Evolutionary conservation across 192 early-diverging fungal genomes (phyloP).

Genomic region (Blastocladiella britannica): DNA sequence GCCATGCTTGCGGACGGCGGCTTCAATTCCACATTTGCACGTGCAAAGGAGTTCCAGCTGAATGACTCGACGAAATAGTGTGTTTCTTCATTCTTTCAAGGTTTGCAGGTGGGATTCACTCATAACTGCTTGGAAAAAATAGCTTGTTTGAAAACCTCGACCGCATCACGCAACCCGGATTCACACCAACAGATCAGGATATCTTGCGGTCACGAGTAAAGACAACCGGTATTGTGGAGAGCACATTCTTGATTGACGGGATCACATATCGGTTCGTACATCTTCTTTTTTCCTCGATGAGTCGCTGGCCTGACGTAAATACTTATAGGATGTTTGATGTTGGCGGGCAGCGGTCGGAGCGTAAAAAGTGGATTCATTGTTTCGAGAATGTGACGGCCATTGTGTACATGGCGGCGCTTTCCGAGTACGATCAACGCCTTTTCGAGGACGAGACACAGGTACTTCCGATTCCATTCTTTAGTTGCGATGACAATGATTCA

Average conservation of each 20-base stretch:
- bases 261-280: slow-evolving; percentile 43
- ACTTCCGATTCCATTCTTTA: slow-evolving; percentile 3
- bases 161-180: slow-evolving; percentile 57
- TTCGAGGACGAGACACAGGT: slow-evolving; percentile 89
- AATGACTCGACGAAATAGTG: slow-evolving; percentile 92
- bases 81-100: slow-evolving; percentile 6
- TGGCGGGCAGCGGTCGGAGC: slow-evolving; percentile 90
- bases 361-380: slow-evolving; percentile 99
- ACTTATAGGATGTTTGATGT: slow-evolving; percentile 72
- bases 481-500: background rate
- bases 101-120: background rate
- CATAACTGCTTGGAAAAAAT: slow-evolving; percentile 1
- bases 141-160: slow-evolving; percentile 88
- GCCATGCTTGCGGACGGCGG: slow-evolving; percentile 67
- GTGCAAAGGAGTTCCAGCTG: slow-evolving; percentile 80
- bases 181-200: slow-evolving; percentile 84
- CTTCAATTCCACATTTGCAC: slow-evolving; percentile 56
- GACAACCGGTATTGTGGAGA: slow-evolving; percentile 93
- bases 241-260: slow-evolving; percentile 71
- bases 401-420: slow-evolving; percentile 83
- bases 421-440: slow-evolving; percentile 85
- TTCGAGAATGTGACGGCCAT: slow-evolving; percentile 94
- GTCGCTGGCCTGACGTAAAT: background rate
- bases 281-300: background rate
- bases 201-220: slow-evolving; percentile 91